These are phyloP conservation scores for Rhizopogon vulgaris DNA, from an alignment of 768 basidiomycete genomes.

Conservation along the genomic window DNA sequence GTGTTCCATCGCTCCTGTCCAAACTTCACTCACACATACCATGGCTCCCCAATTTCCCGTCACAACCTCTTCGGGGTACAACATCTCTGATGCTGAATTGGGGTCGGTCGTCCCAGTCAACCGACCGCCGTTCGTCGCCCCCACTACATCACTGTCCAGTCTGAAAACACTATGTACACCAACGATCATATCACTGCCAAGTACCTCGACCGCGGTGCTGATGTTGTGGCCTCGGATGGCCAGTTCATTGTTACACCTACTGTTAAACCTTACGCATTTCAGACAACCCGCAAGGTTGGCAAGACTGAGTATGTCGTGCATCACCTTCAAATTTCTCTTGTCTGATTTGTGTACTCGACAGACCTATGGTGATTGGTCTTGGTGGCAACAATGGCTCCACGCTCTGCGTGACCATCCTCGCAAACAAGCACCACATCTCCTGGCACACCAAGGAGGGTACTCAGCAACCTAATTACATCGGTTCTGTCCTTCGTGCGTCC, in stretches of 20 bases:
- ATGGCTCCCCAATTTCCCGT: conserved; percentile 47
- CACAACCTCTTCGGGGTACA: conserved; percentile 55
- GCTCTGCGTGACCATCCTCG: conserved; percentile 88
- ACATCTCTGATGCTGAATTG: conserved; percentile 65
- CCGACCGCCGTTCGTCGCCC: conserved; percentile 81
- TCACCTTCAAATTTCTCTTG: no score
- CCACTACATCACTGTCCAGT: conserved; percentile 72
- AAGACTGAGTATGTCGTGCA: conserved; percentile 78
- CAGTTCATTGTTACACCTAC: conserved; percentile 77
- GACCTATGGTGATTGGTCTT: conserved; percentile 93
- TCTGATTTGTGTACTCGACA: conserved; percentile 24
- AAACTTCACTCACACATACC: conserved; percentile 19
- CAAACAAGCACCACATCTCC: conserved; percentile 89
- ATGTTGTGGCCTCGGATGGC: conserved; percentile 64
- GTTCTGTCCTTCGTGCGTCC: conserved; percentile 92
- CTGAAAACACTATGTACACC: conserved; percentile 77
- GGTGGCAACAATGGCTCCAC: conserved; percentile 98
- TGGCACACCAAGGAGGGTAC: conserved; percentile 93
- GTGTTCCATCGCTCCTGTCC: conserved; percentile 17
- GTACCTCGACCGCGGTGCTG: conserved; percentile 75
- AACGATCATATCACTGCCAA: conserved; percentile 79
- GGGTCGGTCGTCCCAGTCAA: conserved; percentile 72
- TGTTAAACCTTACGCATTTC: conserved; percentile 80
- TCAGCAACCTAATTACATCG: conserved; percentile 97
- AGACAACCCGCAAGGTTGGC: conserved; percentile 76